Evolutionary conservation across 768 basidiomycete genomes (phyloP), one percentile per base, ranked within the genome.

Genomic region (Russula compacta): DNA sequence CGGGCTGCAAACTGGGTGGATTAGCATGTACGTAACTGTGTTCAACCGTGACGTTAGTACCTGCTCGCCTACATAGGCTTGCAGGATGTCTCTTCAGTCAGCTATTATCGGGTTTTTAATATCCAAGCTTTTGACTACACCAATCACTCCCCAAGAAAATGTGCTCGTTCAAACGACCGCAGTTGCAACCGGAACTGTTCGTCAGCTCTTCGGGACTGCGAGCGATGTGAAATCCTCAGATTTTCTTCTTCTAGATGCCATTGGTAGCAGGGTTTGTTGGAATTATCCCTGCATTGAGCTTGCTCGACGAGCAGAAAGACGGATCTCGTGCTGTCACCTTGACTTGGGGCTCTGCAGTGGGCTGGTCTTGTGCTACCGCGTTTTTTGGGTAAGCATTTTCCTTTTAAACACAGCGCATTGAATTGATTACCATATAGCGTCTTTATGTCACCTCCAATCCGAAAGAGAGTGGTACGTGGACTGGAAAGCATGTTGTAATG

Each of bases 101-200:
- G 91, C 95, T 11, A 79, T 98, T 39, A 86, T 98, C 38, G 95
- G 94, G 4, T 97, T 87, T 71, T 83, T 95, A 4, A 69, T 95
- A 51, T 93, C 93, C 59, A 79, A 83, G 56, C 75, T 89, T 64
- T 76, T 93, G 6, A 84, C 85, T 1, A 78, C 73, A 3, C 87
- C 87, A 0, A 80, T 95, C 36, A 86, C 85, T n/a, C 86, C 93
- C 0, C 92, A 94, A 73, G 92, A 98, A 71, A 87, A 95, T 60
- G 87, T 97, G 19, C 90, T 98, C 0, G 80, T 97, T 2, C 95
- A 98, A 70, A 97, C 95, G 0, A 95, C 92, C 0, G 94, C 95
- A 0, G 94, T 95, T 2, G 95, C 95, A 1, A 98, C 94, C 2
- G 95, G 95, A 21, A 83, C 81, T 2, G 78, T 78, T 61, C 53